phyloP scores from a whole-genome alignment of 2,329 filamentous ascomycete species.

The Ophiostoma sp. region DNA sequence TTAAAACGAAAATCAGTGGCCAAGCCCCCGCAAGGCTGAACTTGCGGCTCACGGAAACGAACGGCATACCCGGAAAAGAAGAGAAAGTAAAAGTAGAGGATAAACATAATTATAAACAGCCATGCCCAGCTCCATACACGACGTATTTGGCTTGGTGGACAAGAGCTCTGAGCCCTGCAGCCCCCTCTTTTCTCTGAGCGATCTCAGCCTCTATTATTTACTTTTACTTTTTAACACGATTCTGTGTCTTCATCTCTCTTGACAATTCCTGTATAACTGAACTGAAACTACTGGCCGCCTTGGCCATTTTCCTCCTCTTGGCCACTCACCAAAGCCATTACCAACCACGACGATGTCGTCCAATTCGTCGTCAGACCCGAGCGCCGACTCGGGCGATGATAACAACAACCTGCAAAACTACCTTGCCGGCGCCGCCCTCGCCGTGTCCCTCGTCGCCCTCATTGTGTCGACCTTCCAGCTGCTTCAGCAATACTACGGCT shows the following conservation, averaged over 20 bases:
- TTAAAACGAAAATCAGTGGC: no score
- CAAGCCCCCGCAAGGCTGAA: background rate
- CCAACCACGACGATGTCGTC: constrained; percentile 5
- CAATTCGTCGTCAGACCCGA: background rate
- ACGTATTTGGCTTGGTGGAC: constrained; percentile 53
- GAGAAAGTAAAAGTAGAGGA: background rate
- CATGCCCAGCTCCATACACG: background rate
- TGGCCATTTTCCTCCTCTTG: no score
- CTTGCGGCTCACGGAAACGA: background rate
- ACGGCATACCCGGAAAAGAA: background rate
- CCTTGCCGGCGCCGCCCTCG: constrained; percentile 41
- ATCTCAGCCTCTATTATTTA: background rate
- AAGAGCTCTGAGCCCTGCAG: background rate
- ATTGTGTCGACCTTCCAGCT: constrained; percentile 43
- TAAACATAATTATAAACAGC: background rate
- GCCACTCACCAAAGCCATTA: background rate
- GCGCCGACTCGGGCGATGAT: background rate
- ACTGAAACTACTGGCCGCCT: background rate
- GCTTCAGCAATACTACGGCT: constrained; percentile 46
- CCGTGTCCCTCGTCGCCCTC: constrained; percentile 45
- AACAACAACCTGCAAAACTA: constrained; percentile 31
- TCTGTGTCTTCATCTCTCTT: background rate
- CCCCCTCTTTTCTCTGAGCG: background rate
- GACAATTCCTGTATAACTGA: background rate
- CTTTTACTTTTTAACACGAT: background rate